These are phyloP conservation scores for Ambrosiella xylebori DNA, from an alignment of 2,329 filamentous ascomycete genomes.

Conservation along the genomic window DNA sequence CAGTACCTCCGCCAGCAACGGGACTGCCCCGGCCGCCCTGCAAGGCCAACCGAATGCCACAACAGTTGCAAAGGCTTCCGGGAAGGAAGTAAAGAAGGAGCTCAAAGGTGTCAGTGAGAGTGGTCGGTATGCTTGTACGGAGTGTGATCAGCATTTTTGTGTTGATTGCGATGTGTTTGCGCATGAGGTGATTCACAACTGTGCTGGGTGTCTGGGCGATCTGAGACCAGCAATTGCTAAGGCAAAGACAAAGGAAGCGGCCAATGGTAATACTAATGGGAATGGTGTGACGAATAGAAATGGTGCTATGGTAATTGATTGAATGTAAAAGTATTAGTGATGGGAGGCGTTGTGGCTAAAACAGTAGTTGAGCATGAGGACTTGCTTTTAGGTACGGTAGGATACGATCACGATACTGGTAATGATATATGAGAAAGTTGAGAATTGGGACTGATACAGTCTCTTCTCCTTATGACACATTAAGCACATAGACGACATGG, in stretches of 20 bases:
- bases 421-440: background rate
- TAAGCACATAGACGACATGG: no score
- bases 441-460: background rate
- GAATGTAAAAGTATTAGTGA: background rate
- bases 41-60: background rate
- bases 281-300: slow-evolving; percentile 17
- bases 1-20: slow-evolving; percentile 11
- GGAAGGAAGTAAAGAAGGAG: slow-evolving; percentile 13
- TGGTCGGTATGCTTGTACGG: slow-evolving; percentile 71
- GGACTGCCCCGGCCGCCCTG: background rate
- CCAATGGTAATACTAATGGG: background rate
- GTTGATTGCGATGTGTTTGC: slow-evolving; percentile 95
- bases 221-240: slow-evolving; percentile 19
- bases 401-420: background rate
- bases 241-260: slow-evolving; percentile 14
- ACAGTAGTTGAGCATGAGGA: no score
- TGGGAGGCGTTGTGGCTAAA: background rate
- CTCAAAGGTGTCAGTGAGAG: slow-evolving; percentile 63
- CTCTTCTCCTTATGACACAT: no score
- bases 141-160: slow-evolving; percentile 85
- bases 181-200: slow-evolving; percentile 90
- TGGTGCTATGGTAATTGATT: slow-evolving; percentile 30
- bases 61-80: background rate
- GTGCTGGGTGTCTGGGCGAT: slow-evolving; percentile 64
- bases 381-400: no score